phyloP scores from a whole-genome alignment of 352 stramenopile species.

The Phytophthora tubulina region DNA sequence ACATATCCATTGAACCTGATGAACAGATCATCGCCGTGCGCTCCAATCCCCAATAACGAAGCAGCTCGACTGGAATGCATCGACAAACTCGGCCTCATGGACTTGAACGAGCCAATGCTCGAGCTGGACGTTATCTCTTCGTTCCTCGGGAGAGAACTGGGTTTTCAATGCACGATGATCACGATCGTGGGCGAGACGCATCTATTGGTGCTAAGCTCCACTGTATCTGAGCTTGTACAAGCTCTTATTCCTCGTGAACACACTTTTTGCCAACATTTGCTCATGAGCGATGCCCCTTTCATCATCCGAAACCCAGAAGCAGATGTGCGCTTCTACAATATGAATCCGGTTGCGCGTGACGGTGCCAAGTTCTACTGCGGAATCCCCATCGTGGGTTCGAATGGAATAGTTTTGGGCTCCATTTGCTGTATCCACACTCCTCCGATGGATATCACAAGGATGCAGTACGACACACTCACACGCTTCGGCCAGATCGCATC shows the following conservation, averaged over 20 bases:
- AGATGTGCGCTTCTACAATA: conserved; percentile 59
- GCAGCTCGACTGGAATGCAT: conserved; percentile 44
- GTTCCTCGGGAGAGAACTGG: conserved; percentile 51
- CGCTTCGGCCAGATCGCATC: conserved; percentile 41
- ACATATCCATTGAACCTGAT: conserved; percentile 43
- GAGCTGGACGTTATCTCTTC: conserved; percentile 63
- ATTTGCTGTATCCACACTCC: conserved; percentile 36
- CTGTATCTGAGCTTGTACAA: conserved; percentile 37
- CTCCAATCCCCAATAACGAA: conserved; percentile 52
- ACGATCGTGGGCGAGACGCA: conserved; percentile 58
- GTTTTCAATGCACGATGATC: conserved; percentile 55
- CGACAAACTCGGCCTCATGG: conserved; percentile 41
- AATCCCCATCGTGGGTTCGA: conserved; percentile 45
- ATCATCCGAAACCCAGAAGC: conserved; percentile 24
- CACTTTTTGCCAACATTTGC: conserved; percentile 60
- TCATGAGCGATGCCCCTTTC: conserved; percentile 60
- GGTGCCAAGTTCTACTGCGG: conserved; percentile 61
- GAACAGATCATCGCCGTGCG: conserved; percentile 19
- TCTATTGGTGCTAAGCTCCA: conserved; percentile 51
- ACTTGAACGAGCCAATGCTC: conserved; percentile 38
- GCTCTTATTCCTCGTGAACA: conserved; percentile 48
- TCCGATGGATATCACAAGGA: conserved; percentile 33
- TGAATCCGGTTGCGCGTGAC: conserved; percentile 33
- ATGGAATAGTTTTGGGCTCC: conserved; percentile 27
- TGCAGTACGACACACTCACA: conserved; percentile 31